A percentile compares a stretch with the other conserved stretches of the same genome.
Evolutionary conservation across 306 rosid species (phyloP).

Genomic region (Coriaria nepalensis): DNA sequence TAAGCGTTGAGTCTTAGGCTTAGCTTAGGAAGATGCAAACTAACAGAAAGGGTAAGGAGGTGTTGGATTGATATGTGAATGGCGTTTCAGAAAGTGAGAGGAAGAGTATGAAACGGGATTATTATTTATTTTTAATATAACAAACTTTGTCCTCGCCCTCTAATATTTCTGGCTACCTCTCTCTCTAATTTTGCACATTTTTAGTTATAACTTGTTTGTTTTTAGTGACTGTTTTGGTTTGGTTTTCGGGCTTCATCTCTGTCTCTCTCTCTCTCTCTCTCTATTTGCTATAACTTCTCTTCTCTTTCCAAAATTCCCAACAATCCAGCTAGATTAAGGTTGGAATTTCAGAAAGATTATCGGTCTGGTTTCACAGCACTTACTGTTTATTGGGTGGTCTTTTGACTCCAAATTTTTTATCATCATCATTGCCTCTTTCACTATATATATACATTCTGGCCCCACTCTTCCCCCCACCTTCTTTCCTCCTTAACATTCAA

Average conservation of each 20-base stretch:
- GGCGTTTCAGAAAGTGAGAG: constrained; percentile 89
- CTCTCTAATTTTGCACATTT: constrained; percentile 48
- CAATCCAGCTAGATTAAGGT: constrained; percentile 13
- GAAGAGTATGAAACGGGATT: constrained; percentile 77
- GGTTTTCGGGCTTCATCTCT: constrained; percentile 19
- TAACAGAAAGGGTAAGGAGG: background rate
- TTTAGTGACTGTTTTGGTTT: constrained; percentile 13
- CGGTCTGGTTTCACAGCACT: constrained; percentile 26
- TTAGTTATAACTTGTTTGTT: constrained; percentile 29
- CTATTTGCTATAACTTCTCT: constrained; percentile 28
- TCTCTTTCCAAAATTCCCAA: constrained; percentile 17
- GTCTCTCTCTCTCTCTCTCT: constrained; percentile 11
- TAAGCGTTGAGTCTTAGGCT: no score
- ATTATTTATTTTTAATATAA: constrained; percentile 4
- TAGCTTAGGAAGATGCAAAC: no score
- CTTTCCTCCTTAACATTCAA: constrained; percentile 46
- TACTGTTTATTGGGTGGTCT: constrained; percentile 57
- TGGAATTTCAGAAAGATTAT: constrained; percentile 10
- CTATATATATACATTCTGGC: constrained; percentile 14
- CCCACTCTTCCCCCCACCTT: constrained; percentile 23
- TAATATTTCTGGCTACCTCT: constrained; percentile 19
- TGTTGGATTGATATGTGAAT: constrained; percentile 27
- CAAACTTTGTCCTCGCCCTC: constrained; percentile 23
- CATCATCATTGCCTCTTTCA: constrained; percentile 16
- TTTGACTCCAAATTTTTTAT: constrained; percentile 32